A percentile compares a stretch with the other conserved stretches of the same genome.
phyloP scores from a whole-genome alignment of 2,329 filamentous ascomycete genomes.

The Colletotrichum navitas region DNA sequence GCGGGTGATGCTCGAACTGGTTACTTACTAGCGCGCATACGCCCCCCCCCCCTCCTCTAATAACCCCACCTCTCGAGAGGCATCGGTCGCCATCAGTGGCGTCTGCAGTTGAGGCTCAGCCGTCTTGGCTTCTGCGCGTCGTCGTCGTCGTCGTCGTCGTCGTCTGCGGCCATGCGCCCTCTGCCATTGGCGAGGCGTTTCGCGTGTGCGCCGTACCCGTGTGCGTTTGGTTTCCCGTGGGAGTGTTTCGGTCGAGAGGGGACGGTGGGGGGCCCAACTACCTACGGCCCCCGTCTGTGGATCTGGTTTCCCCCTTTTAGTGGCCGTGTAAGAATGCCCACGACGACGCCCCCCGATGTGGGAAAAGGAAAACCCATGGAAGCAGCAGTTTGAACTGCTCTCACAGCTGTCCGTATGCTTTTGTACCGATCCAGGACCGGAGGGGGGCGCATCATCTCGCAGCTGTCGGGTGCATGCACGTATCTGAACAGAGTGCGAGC shows the following conservation, averaged over 20 bases:
- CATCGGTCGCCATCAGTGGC: slow-evolving; percentile 24
- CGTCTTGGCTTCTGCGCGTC: slow-evolving; percentile 30
- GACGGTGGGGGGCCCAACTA: no score
- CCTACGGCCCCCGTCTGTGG: neutral
- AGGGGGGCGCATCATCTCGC: slow-evolving; percentile 1
- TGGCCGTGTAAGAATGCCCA: no score
- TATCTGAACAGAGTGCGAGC: neutral
- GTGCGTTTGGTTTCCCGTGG: neutral
- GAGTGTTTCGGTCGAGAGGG: slow-evolving; percentile 3
- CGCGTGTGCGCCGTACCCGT: neutral
- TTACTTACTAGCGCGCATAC: no score
- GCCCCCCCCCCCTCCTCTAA: no score
- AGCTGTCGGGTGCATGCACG: neutral
- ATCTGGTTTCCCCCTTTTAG: no score
- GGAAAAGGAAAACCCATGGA: no score
- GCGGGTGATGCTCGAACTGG: neutral
- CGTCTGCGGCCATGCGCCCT: neutral
- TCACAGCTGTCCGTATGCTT: neutral
- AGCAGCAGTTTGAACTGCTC: no score
- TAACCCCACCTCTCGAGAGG: neutral
- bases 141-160: neutral
- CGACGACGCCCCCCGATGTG: no score
- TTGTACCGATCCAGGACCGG: neutral
- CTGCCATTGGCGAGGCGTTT: neutral
- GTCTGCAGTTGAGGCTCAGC: slow-evolving; percentile 35